A percentile compares a stretch with the other conserved stretches of the same genome.
phyloP scores from a whole-genome alignment of 108 stramenopile species.

The Cyclotella choctawhatcheeana region DNA sequence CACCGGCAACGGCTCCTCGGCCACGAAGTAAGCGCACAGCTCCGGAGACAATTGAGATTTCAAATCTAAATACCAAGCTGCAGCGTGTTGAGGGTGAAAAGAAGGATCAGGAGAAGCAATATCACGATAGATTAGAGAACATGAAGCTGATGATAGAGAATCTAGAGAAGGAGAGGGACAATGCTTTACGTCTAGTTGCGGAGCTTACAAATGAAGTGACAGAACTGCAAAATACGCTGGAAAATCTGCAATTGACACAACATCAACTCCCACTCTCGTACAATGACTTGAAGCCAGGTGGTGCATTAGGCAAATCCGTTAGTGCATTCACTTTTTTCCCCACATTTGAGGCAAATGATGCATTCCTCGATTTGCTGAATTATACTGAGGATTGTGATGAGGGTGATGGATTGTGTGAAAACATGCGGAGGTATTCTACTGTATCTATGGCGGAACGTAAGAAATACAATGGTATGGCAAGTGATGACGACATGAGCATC shows the following conservation, averaged over 20 bases:
- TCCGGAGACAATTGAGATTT: no score
- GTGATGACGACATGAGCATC: background rate
- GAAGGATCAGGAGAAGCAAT: no score
- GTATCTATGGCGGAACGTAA: background rate
- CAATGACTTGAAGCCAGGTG: background rate
- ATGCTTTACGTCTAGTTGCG: background rate
- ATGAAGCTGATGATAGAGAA: no score
- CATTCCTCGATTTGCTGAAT: conserved; percentile 17
- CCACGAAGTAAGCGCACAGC: no score
- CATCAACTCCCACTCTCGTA: background rate
- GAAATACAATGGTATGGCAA: conserved; percentile 4
- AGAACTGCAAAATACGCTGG: background rate
- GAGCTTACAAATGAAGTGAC: background rate
- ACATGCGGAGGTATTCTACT: conserved; percentile 3
- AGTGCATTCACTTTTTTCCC: conserved; percentile 10
- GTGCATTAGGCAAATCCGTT: background rate
- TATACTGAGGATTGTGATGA: conserved; percentile 3
- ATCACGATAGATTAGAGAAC: no score
- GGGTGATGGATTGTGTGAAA: conserved; percentile 19
- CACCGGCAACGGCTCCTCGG: no score
- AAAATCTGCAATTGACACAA: background rate
- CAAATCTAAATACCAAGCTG: no score
- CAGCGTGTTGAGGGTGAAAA: no score
- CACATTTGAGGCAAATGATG: background rate
- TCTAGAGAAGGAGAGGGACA: no score